Base-by-base conservation (phyloP, 2,329 filamentous ascomycete genomes). In the Penicillium sp. region DNA sequence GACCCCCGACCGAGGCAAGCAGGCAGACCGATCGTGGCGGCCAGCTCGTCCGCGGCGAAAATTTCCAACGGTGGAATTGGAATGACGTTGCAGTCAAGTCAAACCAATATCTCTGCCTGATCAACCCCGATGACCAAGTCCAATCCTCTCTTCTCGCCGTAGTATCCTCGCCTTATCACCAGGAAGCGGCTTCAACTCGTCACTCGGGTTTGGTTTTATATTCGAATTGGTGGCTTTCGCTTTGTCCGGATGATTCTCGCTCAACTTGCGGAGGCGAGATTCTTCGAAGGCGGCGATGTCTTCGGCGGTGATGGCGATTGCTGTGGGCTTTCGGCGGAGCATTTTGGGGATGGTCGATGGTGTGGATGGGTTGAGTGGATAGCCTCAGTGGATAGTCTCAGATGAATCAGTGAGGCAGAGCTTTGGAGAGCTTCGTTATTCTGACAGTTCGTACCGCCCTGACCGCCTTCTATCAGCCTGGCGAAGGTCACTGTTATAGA, bases 281-380 rank as follows among this genome's bases (percentile, higher is more conserved):
- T 82, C 78, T 69, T 82, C 79, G 58, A 82, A 81, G n/a, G 76
- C 66, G 15, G 75, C 69, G 28, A 83, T 69, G 62, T 83, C 81
- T 70, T 82, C 81, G 4, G 76, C 71, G 0, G 81, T 82, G 22
- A 83, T 73, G 45, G 79, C 77, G 47, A 83, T 78, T n/a, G 79
- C 78, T 22, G 81, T 83, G 31, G 81, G 81, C 63, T 81, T 81
- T 61, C 81, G 79, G 62, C 81, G 81, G 58, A 83, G 78, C 81
- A 83, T 82, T 11, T 73, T 52, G 37, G 17, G 11, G 12, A 34
- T 34, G 34, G 20, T 31, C 7, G 31, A 31, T 10, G 31, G 20
- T 37, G 53, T 17, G 7, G 14, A 4, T 38, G 0, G 22, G 5
- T 42, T 14, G 15, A 34, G 37, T 25, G 49, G 15, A 39, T 15